Evolutionary conservation across 73 alveolate genomes (phyloP).

Genomic region (Tetrahymena borealis): DNA sequence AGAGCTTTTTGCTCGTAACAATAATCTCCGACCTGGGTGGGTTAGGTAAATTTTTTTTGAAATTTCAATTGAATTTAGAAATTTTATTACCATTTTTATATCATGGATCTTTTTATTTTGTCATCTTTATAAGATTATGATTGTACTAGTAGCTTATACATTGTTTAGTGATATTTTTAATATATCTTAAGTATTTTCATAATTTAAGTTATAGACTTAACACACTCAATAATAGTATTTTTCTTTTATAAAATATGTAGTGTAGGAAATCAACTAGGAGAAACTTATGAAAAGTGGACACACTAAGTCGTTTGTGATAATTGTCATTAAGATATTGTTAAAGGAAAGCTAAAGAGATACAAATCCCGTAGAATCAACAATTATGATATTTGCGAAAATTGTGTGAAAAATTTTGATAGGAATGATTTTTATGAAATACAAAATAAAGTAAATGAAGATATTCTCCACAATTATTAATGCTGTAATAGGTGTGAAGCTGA

Average conservation of each 20-base stretch:
- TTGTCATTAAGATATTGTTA: constrained; percentile 35
- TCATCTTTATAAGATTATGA: no score
- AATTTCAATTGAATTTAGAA: no score
- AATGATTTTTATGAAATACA: constrained; percentile 48
- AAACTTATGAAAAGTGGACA: constrained; percentile 68
- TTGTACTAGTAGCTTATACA: no score
- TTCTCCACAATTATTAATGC: constrained; percentile 72
- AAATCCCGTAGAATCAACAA: constrained; percentile 53
- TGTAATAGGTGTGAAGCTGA: constrained; percentile 77
- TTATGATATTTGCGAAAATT: constrained; percentile 57
- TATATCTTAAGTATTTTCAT: no score
- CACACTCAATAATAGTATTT: background rate
- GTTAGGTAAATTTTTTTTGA: background rate
- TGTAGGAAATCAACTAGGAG: constrained; percentile 80
- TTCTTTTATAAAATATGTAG: constrained; percentile 10
- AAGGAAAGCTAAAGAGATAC: constrained; percentile 44
- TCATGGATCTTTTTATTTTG: no score
- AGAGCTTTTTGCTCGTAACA: constrained; percentile 84
- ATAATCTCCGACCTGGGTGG: constrained; percentile 83
- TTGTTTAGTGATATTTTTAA: no score
- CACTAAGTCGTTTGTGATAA: constrained; percentile 62
- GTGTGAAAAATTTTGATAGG: constrained; percentile 10
- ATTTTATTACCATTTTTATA: background rate
- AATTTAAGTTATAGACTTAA: background rate
- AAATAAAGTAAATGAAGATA: constrained; percentile 63